These are phyloP conservation scores for Leishmania tarentolae DNA, from an alignment of 208 protist genomes.

Conservation along the genomic window DNA sequence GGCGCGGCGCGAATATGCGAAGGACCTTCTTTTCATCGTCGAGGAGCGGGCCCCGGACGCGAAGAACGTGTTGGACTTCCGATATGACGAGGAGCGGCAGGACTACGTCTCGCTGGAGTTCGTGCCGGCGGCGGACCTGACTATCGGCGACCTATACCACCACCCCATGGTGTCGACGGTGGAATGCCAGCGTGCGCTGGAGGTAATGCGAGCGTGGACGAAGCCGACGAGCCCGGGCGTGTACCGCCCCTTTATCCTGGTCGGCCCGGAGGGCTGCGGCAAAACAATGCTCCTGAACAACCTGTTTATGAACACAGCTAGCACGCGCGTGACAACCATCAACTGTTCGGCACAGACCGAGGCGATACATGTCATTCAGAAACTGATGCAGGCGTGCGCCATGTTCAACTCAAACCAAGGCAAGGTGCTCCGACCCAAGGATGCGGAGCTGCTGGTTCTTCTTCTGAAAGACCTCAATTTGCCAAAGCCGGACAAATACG, in stretches of 20 bases:
- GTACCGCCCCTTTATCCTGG: constrained; percentile 95
- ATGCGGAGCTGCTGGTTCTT: constrained; percentile 94
- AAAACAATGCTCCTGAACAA: constrained; percentile 96
- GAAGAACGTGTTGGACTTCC: constrained; percentile 90
- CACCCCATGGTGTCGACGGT: constrained; percentile 93
- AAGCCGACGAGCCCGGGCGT: constrained; percentile 61
- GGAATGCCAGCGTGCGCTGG: constrained; percentile 92
- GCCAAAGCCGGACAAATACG: constrained; percentile 97
- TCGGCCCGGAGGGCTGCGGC: constrained; percentile 97
- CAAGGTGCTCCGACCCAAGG: constrained; percentile 95
- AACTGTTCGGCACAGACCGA: constrained; percentile 97
- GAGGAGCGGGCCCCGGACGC: constrained; percentile 82
- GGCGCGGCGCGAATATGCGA: constrained; percentile 84
- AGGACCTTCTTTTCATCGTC: constrained; percentile 88
- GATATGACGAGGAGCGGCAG: constrained; percentile 68
- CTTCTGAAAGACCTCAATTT: constrained; percentile 98
- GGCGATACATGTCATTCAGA: constrained; percentile 95
- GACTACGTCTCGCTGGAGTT: constrained; percentile 82
- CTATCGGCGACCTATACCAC: constrained; percentile 84
- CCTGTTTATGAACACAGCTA: constrained; percentile 71
- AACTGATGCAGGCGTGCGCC: constrained; percentile 94
- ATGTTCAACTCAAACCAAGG: constrained; percentile 93
- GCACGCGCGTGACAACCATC: constrained; percentile 88
- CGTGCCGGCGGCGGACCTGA: constrained; percentile 63
- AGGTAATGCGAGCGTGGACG: constrained; percentile 94